These are phyloP conservation scores for Ceratocystis cubensis DNA, from an alignment of 2,329 filamentous ascomycete genomes.

Conservation along the genomic window DNA sequence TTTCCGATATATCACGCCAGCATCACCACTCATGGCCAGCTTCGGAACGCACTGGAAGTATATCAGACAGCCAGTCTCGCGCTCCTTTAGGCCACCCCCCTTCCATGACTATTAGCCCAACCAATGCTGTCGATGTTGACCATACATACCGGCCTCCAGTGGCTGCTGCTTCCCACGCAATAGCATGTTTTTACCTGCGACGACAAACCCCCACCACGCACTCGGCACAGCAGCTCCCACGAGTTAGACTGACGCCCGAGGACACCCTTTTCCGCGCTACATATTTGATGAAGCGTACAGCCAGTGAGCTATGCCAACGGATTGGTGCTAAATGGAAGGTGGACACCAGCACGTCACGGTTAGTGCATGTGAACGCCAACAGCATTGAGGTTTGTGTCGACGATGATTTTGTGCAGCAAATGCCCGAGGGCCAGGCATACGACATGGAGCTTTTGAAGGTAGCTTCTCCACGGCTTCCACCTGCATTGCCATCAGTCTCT, in stretches of 20 bases:
- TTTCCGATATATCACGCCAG: constrained; percentile 5
- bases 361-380: constrained; percentile 58
- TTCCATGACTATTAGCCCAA: constrained; percentile 48
- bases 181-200: constrained; percentile 76
- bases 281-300: constrained; percentile 66
- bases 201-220: not conserved
- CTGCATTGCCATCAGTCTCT: constrained; percentile 11
- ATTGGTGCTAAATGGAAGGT: constrained; percentile 72
- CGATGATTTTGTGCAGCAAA: constrained; percentile 71
- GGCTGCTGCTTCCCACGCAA: constrained; percentile 55
- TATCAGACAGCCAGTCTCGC: constrained; percentile 25
- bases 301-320: constrained; percentile 58
- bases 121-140: constrained; percentile 81
- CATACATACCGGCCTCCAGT: constrained; percentile 65
- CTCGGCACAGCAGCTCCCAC: constrained; percentile 37
- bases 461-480: not conserved
- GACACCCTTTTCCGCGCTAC: constrained; percentile 60
- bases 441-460: constrained; percentile 29
- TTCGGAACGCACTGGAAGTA: constrained; percentile 41
- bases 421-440: constrained; percentile 67
- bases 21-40: constrained; percentile 34
- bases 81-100: constrained; percentile 49
- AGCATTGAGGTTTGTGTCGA: constrained; percentile 78
- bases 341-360: constrained; percentile 58
- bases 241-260: constrained; percentile 26